These are phyloP conservation scores for Trifolium fragiferum DNA, from an alignment of 306 rosid species.

Conservation along the genomic window DNA sequence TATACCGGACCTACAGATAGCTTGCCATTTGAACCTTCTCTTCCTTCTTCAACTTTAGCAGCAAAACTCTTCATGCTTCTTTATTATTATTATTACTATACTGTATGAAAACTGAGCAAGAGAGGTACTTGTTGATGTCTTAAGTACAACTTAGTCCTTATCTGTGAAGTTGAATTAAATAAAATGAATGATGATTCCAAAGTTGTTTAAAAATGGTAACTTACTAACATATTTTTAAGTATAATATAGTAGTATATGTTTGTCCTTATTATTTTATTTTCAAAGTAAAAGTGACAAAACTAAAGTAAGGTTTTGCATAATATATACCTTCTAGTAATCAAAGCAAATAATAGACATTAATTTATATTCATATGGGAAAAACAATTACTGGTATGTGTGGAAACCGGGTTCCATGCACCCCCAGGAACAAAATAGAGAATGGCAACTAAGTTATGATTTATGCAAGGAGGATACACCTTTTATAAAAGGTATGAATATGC, in stretches of 20 bases:
- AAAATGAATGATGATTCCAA: too few relatives aligned
- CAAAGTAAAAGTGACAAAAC: too few relatives aligned
- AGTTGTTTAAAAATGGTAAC: too few relatives aligned
- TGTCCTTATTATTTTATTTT: too few relatives aligned
- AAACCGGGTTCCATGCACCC: constrained; percentile 5
- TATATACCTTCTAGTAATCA: not conserved
- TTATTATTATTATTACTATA: not conserved
- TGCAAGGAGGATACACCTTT: too few relatives aligned
- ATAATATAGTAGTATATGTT: too few relatives aligned
- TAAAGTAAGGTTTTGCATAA: too few relatives aligned
- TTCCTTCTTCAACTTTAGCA: constrained; percentile 77
- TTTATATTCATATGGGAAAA: not conserved
- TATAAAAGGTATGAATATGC: too few relatives aligned
- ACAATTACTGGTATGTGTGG: not conserved
- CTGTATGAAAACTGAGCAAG: too few relatives aligned
- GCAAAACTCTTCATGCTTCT: constrained; percentile 64
- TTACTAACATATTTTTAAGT: too few relatives aligned
- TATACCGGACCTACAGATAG: constrained; percentile 77
- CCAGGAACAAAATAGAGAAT: not conserved
- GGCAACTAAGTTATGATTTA: too few relatives aligned
- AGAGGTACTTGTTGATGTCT: not conserved
- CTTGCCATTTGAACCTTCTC: constrained; percentile 66
- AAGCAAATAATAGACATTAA: not conserved
- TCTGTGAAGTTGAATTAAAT: too few relatives aligned
- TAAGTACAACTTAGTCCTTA: not conserved